Conservation (phyloP, 176 grass and related monocot species). For the Eragrostis curvula region DNA sequence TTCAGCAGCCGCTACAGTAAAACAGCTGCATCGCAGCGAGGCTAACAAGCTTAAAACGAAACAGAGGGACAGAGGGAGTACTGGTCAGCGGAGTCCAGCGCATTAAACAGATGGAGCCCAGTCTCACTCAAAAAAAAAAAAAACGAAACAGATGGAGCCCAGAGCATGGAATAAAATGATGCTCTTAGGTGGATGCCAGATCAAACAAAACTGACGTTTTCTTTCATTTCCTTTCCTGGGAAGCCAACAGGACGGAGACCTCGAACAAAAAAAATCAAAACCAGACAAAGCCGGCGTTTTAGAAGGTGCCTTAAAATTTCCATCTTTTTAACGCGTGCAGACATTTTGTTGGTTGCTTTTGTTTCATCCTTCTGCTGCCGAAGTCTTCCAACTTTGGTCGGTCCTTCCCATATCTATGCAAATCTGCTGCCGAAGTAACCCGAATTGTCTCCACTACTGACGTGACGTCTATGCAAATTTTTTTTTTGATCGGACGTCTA, state of each 20-base stretch:
- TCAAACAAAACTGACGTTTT: conserved; percentile 7
- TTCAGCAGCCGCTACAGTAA: too few species aligned
- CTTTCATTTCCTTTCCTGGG: neutral
- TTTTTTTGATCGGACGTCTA: too few species aligned
- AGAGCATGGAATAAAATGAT: neutral
- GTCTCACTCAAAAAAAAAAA: too few species aligned
- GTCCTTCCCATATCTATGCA: neutral
- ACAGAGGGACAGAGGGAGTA: too few species aligned
- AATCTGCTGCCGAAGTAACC: too few species aligned
- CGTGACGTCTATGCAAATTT: neutral
- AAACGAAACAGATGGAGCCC: neutral
- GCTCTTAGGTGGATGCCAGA: neutral
- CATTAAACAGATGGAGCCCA: too few species aligned
- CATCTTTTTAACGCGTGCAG: neutral
- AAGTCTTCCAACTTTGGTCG: too few species aligned
- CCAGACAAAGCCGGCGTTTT: neutral
- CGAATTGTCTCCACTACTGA: neutral
- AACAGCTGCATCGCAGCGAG: too few species aligned
- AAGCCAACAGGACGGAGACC: neutral
- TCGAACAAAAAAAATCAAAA: neutral
- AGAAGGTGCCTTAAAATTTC: neutral
- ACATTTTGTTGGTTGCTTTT: neutral
- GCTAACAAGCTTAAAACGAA: too few species aligned
- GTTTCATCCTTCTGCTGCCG: neutral
- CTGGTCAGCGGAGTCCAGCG: too few species aligned